Conservation (phyloP, 345 rosid genomes). For the Populus tremula region DNA sequence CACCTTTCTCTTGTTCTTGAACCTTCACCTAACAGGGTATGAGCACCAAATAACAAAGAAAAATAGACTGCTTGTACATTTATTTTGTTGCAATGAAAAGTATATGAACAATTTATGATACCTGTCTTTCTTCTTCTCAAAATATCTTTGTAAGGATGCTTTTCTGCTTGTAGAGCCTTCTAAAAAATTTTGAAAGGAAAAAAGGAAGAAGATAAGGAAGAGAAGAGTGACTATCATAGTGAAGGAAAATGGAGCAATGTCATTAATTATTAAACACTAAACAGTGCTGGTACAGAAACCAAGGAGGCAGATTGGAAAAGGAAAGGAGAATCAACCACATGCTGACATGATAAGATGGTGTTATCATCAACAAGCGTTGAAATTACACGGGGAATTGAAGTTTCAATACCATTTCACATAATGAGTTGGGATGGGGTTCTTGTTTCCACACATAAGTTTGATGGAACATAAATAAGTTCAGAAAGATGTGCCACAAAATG, state of each 20-base stretch:
- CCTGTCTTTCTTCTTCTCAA: constrained; percentile 37
- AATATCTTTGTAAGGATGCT: constrained; percentile 35
- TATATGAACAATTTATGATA: constrained; percentile 19
- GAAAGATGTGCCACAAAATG: too few species aligned
- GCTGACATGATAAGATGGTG: background rate
- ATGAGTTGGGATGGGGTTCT: background rate
- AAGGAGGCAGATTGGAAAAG: background rate
- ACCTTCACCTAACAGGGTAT: constrained; percentile 53
- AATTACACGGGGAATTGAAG: background rate
- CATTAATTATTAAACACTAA: background rate
- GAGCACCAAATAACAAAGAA: constrained; percentile 29
- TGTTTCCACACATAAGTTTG: background rate
- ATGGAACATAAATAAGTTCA: background rate
- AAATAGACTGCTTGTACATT: constrained; percentile 12
- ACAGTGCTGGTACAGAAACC: background rate
- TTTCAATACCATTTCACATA: background rate
- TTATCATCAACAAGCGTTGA: background rate
- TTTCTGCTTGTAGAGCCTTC: constrained; percentile 31
- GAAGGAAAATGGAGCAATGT: background rate
- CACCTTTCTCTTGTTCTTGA: constrained; percentile 43
- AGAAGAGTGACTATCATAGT: constrained; percentile 6
- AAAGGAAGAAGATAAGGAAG: background rate
- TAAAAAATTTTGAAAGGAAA: background rate
- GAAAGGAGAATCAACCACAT: background rate
- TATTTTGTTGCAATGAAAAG: constrained; percentile 5